Evolutionary conservation across 768 basidiomycete genomes (phyloP).

Genomic region (Mycena venus): DNA sequence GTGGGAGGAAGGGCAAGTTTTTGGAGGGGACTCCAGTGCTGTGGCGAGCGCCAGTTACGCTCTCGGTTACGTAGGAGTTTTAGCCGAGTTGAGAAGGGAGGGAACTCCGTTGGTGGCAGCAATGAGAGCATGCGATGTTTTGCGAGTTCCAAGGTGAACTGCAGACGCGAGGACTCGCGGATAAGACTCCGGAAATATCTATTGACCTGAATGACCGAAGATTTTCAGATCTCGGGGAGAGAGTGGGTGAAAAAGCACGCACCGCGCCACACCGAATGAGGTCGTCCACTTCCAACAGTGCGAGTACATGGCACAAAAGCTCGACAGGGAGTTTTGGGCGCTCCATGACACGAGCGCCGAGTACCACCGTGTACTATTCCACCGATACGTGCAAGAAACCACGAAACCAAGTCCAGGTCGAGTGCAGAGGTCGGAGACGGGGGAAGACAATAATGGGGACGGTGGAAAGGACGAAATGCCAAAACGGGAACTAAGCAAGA

Average conservation of each 20-base stretch:
- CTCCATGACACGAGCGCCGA: slow-evolving; percentile 2
- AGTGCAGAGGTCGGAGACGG: neutral
- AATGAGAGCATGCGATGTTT: slow-evolving; percentile 60
- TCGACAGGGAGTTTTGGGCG: slow-evolving; percentile 27
- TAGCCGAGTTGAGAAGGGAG: slow-evolving; percentile 56
- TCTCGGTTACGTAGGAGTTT: slow-evolving; percentile 57
- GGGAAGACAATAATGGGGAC: neutral
- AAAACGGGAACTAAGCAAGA: neutral
- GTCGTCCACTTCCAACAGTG: slow-evolving; percentile 14
- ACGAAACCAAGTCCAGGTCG: neutral
- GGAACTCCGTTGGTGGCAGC: slow-evolving; percentile 43
- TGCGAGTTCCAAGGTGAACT: slow-evolving; percentile 64
- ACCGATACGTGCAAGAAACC: neutral
- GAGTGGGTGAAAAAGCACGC: neutral
- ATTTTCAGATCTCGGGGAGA: neutral
- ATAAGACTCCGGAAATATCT: slow-evolving; percentile 55
- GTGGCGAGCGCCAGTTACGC: slow-evolving; percentile 61
- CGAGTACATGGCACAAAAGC: slow-evolving; percentile 15
- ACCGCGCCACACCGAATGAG: slow-evolving; percentile 18
- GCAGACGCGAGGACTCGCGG: slow-evolving; percentile 57
- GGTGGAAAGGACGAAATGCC: neutral
- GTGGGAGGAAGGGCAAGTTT: slow-evolving; percentile 57
- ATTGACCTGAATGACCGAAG: slow-evolving; percentile 48
- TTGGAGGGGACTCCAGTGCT: slow-evolving; percentile 50
- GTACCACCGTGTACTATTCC: neutral